Base-by-base conservation (phyloP, 2,329 filamentous ascomycete species). In the Kalaharituber pfeilii region DNA sequence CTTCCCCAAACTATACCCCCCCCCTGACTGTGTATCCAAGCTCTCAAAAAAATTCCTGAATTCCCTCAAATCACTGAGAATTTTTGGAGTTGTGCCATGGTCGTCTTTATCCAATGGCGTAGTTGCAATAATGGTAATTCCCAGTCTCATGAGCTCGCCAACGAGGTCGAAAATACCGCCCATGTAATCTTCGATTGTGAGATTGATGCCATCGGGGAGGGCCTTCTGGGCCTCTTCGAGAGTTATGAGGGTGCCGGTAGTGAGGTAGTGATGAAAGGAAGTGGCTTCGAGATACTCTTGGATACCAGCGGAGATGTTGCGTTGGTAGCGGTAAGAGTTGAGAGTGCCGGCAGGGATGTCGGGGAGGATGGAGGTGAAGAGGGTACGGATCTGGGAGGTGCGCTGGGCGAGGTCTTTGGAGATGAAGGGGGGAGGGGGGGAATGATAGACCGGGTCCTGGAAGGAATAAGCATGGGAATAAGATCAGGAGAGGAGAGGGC, bases 81-180 rank as follows among this genome's bases (percentile, higher is more conserved):
- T 83, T 5, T 80, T 80, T 36, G 78, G 69, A 13, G 71, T 62
- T 60, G 52, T 53, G 60, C 57, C 61, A 59, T 59, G 62, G 22
- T 56, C 60, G 58, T 57, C 51, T 60, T 54, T 36, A 47, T 20
- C 42, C 24, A 47, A 22, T 54, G 57, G 18, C 55, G 50, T 57
- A 4, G 87, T 83, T 1, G 87, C 87, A 67, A 94, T 84, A 25
- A 81, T 80, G 5, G 88, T 88, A 51, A 94, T 91, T 0, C 86
- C 87, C 69, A 95, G 96, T 27, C 88, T 78, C 91, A 98, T 98
- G 72, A 96, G 75, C 71, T 98, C 91, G 36, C 91, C 91, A 1
- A 88, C 88, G 62, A 96, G 77, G 67, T 98, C 91, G 65, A 94
- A 95, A 2, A 98, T 70, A 7, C 89, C 91, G 59, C 91, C 81